Conservation (phyloP, 2,329 filamentous ascomycete species). For the Botrytis pseudocinerea region DNA sequence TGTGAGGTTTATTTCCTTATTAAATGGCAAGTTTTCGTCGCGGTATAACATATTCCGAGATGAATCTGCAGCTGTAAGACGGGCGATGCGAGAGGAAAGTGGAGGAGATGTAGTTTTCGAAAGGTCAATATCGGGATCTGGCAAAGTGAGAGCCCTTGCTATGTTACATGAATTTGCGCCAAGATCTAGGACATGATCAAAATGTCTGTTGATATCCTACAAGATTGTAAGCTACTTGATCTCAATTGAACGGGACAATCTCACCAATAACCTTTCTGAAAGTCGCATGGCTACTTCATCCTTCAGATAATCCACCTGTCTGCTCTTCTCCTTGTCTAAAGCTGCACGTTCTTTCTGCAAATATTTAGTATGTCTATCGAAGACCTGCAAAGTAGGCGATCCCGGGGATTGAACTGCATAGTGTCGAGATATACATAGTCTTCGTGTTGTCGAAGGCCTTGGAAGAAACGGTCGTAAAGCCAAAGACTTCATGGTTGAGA, state of each 20-base stretch:
- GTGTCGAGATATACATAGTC: conserved; percentile 45
- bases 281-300: conserved; percentile 86
- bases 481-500: conserved; percentile 34
- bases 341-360: conserved; percentile 89
- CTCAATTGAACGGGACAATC: conserved; percentile 28
- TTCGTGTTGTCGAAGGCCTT: conserved; percentile 28
- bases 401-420: conserved; percentile 81
- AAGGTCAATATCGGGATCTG: conserved; percentile 63
- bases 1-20: conserved; percentile 68
- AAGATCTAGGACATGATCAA: conserved; percentile 82
- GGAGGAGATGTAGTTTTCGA: conserved; percentile 60
- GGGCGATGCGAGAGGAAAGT: conserved; percentile 68
- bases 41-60: conserved; percentile 77
- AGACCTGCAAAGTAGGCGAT: conserved; percentile 80
- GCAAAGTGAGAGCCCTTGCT: conserved; percentile 73
- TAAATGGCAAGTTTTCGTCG: conserved; percentile 74
- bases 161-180: conserved; percentile 97
- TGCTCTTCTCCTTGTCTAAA: conserved; percentile 65
- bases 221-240: conserved; percentile 13
- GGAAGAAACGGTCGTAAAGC: conserved; percentile 33
- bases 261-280: conserved; percentile 79
- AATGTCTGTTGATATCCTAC: conserved; percentile 88
- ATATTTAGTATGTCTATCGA: conserved; percentile 86
- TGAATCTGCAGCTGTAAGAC: conserved; percentile 79
- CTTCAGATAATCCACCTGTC: conserved; percentile 87